phyloP scores from a whole-genome alignment of 805 yeast genomes.

The Metschnikowia henanensis region DNA sequence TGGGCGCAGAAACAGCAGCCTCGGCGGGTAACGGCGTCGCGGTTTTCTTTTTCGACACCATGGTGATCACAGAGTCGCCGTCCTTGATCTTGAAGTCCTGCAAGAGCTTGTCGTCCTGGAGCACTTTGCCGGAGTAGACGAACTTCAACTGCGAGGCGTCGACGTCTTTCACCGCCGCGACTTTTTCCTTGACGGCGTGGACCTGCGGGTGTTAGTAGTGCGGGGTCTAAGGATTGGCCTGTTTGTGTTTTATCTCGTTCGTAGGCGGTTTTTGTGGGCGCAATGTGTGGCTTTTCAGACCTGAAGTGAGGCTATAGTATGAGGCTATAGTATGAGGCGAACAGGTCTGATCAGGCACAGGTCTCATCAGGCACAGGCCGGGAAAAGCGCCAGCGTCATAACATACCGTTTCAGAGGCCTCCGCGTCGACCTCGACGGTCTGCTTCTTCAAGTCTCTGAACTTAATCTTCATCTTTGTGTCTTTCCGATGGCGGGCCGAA shows the following conservation, averaged over 20 bases:
- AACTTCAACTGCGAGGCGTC: slow-evolving; percentile 78
- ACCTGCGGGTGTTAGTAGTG: slow-evolving; percentile 36
- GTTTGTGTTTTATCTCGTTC: no score
- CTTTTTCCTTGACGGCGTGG: slow-evolving; percentile 64
- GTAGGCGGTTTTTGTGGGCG: no score
- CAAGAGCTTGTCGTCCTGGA: slow-evolving; percentile 78
- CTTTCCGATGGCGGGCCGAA: background rate
- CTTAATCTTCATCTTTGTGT: slow-evolving; percentile 63
- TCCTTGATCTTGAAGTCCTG: slow-evolving; percentile 75
- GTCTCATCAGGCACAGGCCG: background rate
- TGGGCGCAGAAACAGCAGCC: slow-evolving; percentile 9
- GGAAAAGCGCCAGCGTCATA: background rate
- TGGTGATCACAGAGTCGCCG: slow-evolving; percentile 86
- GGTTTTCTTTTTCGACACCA: slow-evolving; percentile 60
- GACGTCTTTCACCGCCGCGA: slow-evolving; percentile 67
- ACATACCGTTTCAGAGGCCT: slow-evolving; percentile 63
- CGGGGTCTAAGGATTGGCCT: background rate
- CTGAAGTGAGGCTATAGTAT: no score
- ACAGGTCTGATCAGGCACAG: background rate
- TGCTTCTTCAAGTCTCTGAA: slow-evolving; percentile 94
- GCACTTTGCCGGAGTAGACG: slow-evolving; percentile 89
- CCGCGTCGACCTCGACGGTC: slow-evolving; percentile 77
- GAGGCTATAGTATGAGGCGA: no score
- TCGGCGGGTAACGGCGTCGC: slow-evolving; percentile 22
- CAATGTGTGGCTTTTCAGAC: no score